phyloP scores from a whole-genome alignment of 2,329 filamentous ascomycete genomes.

The Aspergillus alliaceus region DNA sequence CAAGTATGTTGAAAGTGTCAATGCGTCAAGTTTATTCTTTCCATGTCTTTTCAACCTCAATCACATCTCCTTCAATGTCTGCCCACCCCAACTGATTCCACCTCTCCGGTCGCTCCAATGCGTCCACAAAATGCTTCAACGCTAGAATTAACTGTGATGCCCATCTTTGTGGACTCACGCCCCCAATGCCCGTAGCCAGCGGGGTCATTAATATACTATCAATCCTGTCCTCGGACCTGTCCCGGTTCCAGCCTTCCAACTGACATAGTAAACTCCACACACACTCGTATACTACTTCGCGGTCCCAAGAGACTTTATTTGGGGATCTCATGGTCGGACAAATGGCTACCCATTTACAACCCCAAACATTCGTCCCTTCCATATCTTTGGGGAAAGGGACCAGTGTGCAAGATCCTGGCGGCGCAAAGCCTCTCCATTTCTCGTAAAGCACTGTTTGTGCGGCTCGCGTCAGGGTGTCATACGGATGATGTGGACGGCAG shows the following conservation, averaged over 20 bases:
- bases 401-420: constrained; percentile 53
- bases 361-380: constrained; percentile 40
- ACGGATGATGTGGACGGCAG: constrained; percentile 44
- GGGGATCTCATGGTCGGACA: constrained; percentile 57
- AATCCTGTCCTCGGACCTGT: constrained; percentile 33
- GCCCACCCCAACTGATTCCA: constrained; percentile 46
- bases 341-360: constrained; percentile 47
- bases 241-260: constrained; percentile 50
- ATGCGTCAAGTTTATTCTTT: background rate
- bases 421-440: constrained; percentile 51
- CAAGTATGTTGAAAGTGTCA: background rate
- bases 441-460: constrained; percentile 49
- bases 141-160: constrained; percentile 53
- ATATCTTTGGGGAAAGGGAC: constrained; percentile 47
- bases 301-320: constrained; percentile 47
- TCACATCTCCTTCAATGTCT: constrained; percentile 23
- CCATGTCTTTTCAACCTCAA: constrained; percentile 31
- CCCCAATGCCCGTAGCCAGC: constrained; percentile 51
- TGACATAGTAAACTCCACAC: constrained; percentile 54
- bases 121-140: constrained; percentile 54
- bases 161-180: constrained; percentile 50
- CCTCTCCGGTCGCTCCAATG: constrained; percentile 42
- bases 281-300: constrained; percentile 56
- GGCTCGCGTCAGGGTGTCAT: constrained; percentile 49
- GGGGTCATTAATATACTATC: constrained; percentile 53